Base-by-base conservation (phyloP, 345 rosid genomes). In the Geranium brycei region DNA sequence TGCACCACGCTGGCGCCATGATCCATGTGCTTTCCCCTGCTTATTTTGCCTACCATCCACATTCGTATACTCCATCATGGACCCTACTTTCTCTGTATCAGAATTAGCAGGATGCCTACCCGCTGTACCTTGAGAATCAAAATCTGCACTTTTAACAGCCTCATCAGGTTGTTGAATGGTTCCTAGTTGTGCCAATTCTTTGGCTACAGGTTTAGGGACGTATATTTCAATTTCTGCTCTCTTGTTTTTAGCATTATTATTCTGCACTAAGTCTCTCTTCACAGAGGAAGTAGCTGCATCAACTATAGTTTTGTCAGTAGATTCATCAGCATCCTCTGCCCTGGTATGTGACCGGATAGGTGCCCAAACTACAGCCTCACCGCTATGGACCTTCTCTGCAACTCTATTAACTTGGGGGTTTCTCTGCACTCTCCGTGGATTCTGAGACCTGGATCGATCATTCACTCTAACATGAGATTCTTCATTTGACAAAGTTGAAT, bases 151-250 rank as follows among this genome's bases (percentile, higher is more conserved):
- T 59, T 65, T 74, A 63, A 63, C 71, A 59, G 66, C 68, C 58
- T 72, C 84, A 65, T 51, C 61, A 41, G 62, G 67, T 57, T 75
- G 88, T 63, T 80, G 83, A 72, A 64, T 70, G 63, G 75, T 72
- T 51, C 74, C 88, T 71, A 83, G 91, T 75, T 83, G 87, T 66
- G 91, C 79, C 85, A 80, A 77, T 83, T 91, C 97, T 77, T 95
- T 91, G 66, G 88, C 93, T 63, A 79, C 85, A 69, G 95, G 92
- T 79, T 88, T 95, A 8, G 96, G 86, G 53, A 88, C 69, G 35
- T 91, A 88, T 68, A 95, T 87, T 82, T 91, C 97, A 63, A 91
- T 80, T 78, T 95, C 99, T 28, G 88, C 89, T 67, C 95, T 85
- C 83, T 85, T 95, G 73, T 72, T 79, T 76, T 80, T 88, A 55